Base-by-base conservation (phyloP, 2,329 filamentous ascomycete species). In the Mycocentrospora acerina region DNA sequence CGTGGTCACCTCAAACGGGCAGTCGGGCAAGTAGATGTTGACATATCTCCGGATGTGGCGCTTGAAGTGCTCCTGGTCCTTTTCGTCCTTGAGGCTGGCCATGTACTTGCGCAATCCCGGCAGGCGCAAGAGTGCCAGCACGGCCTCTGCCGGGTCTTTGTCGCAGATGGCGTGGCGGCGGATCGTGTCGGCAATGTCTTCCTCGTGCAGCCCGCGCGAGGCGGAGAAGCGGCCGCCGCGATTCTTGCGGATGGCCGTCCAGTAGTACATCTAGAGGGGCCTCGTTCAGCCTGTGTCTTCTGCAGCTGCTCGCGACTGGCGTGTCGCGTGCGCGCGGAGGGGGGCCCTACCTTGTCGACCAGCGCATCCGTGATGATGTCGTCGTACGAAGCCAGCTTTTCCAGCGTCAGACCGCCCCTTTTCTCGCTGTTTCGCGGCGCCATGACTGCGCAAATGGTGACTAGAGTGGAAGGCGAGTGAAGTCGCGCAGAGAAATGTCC, bases 171-270 rank as follows among this genome's bases (percentile, higher is more conserved):
- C 78, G 57, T 88, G 68, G 50, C 77, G 69, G 29, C 82, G 77
- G 24, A 86, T 66, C 40, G 83, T 80, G 46, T 73, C 70, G 39
- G 78, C 75, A 26, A 86, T 74, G 15, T 80, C 74, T 33, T 85
- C 79, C 48, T 83, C 79, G 37, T 80, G 81, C 34, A 97, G 76
- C 27, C 88, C 88, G 47, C 93, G 84, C 6, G 86, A 89, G 1
- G 89, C 79, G 57, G 88, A 86, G 67, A 95, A 97, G 38, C 88
- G 88, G 37, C 81, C 82, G 39, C 82, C 83, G 45, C 87, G 84
- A 60, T 97, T 95, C 71, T 98, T 98, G 50, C 91, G 90, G 42
- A 96, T 95, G 4, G 81, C 87, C 5, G 91, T 91, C 91, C 93
- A 97, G 74, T 93, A 98, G 69, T 88, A 96, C 8, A 89, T 85